These are phyloP conservation scores for Epichloe gansuensis DNA, from an alignment of 2,329 filamentous ascomycete species.

Conservation along the genomic window DNA sequence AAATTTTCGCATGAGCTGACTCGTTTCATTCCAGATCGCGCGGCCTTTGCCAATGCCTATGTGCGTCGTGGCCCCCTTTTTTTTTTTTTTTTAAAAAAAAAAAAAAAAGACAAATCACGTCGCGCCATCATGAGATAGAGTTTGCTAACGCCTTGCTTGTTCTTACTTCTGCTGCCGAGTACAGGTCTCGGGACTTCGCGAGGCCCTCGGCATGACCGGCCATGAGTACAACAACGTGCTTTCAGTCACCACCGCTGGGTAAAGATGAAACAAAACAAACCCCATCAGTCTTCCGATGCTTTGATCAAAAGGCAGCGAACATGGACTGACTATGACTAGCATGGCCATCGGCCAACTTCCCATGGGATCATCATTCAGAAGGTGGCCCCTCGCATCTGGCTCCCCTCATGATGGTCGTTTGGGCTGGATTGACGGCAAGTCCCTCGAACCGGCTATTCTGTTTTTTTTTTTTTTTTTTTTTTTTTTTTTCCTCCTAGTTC, in stretches of 20 bases:
- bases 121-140: slow-evolving; percentile 19
- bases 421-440: slow-evolving; percentile 44
- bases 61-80: not conserved
- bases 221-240: not conserved
- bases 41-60: not conserved
- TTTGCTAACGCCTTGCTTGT: slow-evolving; percentile 23
- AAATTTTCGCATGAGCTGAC: slow-evolving; percentile 33
- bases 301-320: not conserved
- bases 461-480: not conserved
- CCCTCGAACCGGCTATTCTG: not conserved
- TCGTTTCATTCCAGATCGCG: not conserved
- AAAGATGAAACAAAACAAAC: not conserved
- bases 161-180: no score
- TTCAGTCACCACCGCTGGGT: not conserved
- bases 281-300: no score
- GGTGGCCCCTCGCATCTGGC: slow-evolving; percentile 50
- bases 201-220: not conserved
- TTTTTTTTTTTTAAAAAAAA: not conserved
- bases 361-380: slow-evolving; percentile 52
- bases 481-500: no score
- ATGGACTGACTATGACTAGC: not conserved
- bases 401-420: slow-evolving; percentile 50
- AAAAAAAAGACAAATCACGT: no score
- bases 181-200: not conserved
- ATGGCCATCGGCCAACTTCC: slow-evolving; percentile 44